Base-by-base conservation (phyloP, 2,329 filamentous ascomycete species). In the Neurospora crassa region DNA sequence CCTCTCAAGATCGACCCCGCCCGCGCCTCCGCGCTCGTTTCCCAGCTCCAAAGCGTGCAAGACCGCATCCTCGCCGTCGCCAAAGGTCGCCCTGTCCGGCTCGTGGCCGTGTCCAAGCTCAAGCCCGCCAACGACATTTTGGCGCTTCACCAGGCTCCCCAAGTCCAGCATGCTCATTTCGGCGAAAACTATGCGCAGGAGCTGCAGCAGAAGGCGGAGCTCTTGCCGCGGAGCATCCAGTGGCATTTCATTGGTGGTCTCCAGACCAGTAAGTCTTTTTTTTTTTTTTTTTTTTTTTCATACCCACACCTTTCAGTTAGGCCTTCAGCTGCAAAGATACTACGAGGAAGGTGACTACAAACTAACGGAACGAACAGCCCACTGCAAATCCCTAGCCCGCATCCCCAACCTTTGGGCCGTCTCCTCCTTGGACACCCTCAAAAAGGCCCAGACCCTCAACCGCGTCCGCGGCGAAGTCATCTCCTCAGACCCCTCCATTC, bases 211-310 rank as follows among this genome's bases (percentile, higher is more conserved):
- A 99, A 99, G 81, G 91, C 93, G 1, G 86, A 87, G 43, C 79
- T 97, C 24, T 87, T 99, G 12, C 95, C 96, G 0, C 82, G 83
- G 67, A 87, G 86, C 42, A 92, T 99, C 75, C 87, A 87, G 77
- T 99, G 96, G 96, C 96, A 99, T 81, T 97, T 98, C 81, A 99
- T 98, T 79, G 96, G 96, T 47, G 93, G 92, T 0, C 83, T 99
- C 47, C 96, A 99, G 82, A 94, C 92, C 16, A 84, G 87, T 88
- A 80, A 74, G 40, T 70, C 24, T 42, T 40, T 37, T 37, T 37
- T 1, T 8, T 7, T 37, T 7, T 37, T 5, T 37, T 8, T 8
- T 37, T 37, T 6, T 8, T 37, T 7, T 37, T 37, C n/a, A n/a
- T n/a, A n/a, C 5, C 7, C 34, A 37, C 34, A 1, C 5, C 1